Evolutionary conservation across 2,329 filamentous ascomycete genomes (phyloP).

Genomic region (Fusarium sp.): DNA sequence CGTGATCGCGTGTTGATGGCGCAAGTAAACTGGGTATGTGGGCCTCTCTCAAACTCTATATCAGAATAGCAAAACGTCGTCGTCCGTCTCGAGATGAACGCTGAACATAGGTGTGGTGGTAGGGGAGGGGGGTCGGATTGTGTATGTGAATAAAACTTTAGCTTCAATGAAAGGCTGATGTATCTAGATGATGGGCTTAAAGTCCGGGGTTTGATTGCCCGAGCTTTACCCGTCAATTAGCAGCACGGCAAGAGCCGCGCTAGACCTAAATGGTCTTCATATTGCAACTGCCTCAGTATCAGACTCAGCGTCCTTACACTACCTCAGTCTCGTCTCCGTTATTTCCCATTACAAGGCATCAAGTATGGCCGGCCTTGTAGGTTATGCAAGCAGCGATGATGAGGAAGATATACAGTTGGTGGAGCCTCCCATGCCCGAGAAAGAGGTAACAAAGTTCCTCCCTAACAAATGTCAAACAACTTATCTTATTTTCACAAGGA

Average conservation of each 20-base stretch:
- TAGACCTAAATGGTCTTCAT: conserved; percentile 36
- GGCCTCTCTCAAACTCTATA: not conserved
- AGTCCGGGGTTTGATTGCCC: conserved; percentile 26
- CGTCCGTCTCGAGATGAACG: not conserved
- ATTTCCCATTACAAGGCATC: conserved; percentile 7
- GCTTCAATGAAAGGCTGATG: conserved; percentile 22
- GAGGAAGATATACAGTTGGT: conserved; percentile 55
- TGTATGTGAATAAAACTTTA: conserved; percentile 27
- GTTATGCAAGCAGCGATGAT: conserved; percentile 66
- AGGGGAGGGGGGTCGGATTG: no score
- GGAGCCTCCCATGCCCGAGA: conserved; percentile 9
- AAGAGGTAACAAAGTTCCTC: conserved; percentile 26
- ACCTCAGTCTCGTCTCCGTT: conserved; percentile 6
- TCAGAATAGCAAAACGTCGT: not conserved
- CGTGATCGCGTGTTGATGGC: conserved; percentile 25
- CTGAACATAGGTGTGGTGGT: no score
- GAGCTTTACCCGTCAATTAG: conserved; percentile 18
- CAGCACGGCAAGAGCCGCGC: conserved; percentile 26
- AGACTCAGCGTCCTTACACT: not conserved
- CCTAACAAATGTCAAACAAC: not conserved
- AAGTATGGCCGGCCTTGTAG: conserved; percentile 62
- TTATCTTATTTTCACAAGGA: conserved; percentile 27
- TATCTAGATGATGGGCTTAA: conserved; percentile 19
- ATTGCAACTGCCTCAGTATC: not conserved
- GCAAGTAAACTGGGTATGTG: conserved; percentile 12